These are phyloP conservation scores for Cladosporium sp. DNA, from an alignment of 2,329 filamentous ascomycete genomes.

Conservation along the genomic window DNA sequence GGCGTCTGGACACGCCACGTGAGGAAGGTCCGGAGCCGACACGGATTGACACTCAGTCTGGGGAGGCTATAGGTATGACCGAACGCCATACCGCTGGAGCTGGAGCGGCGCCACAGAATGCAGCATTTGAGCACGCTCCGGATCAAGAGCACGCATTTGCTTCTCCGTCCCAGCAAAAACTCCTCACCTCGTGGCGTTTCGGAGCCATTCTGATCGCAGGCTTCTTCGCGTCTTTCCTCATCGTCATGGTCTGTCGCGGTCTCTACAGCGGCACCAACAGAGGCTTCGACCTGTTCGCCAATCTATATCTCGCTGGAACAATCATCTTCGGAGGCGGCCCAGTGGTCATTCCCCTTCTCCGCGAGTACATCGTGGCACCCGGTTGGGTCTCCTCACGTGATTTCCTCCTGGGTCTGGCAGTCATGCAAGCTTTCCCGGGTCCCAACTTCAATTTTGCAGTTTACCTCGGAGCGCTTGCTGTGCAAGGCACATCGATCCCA, in stretches of 20 bases:
- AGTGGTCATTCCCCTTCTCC: constrained; percentile 48
- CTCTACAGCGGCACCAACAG: constrained; percentile 46
- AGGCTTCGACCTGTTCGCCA: constrained; percentile 65
- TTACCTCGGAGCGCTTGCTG: constrained; percentile 44
- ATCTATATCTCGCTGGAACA: constrained; percentile 73
- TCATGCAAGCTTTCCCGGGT: constrained; percentile 70
- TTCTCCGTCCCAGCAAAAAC: not conserved
- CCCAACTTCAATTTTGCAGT: constrained; percentile 60
- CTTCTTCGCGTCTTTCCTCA: constrained; percentile 60
- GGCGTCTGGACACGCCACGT: not conserved
- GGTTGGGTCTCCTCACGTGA: constrained; percentile 71
- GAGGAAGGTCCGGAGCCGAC: constrained; percentile 3
- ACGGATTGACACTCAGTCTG: not conserved
- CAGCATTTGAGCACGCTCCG: not conserved
- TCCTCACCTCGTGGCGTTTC: constrained; percentile 30
- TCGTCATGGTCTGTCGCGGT: constrained; percentile 55
- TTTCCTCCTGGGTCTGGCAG: constrained; percentile 71
- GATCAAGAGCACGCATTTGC: not conserved
- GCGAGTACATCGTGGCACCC: constrained; percentile 59
- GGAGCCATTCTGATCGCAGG: constrained; percentile 42
- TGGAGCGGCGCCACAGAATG: constrained; percentile 52
- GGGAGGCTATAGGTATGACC: not conserved
- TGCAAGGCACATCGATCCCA: constrained; percentile 38
- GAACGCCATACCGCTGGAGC: not conserved
- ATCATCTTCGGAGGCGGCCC: constrained; percentile 52